Evolutionary conservation across 768 basidiomycete genomes (phyloP).

Genomic region (Boletus sensibilis): DNA sequence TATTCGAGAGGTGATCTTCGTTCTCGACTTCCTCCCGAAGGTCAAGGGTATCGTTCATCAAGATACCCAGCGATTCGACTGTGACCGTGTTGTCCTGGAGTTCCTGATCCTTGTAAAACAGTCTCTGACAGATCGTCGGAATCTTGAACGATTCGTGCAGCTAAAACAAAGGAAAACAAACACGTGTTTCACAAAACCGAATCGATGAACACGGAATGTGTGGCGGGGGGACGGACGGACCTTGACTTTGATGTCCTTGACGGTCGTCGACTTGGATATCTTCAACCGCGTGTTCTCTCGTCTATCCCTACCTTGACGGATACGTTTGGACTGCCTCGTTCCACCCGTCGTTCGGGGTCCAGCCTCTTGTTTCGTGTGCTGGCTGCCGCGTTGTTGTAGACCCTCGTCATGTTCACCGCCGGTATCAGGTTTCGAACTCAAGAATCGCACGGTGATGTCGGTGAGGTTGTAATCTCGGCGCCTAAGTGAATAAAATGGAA

Average conservation of each 20-base stretch:
- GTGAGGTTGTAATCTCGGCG: conserved; percentile 53
- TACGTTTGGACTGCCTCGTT: conserved; percentile 66
- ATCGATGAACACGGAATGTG: neutral
- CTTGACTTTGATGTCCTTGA: conserved; percentile 78
- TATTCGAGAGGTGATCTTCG: conserved; percentile 51
- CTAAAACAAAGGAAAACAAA: conserved; percentile 38
- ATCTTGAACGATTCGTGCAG: conserved; percentile 61
- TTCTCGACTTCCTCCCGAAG: conserved; percentile 63
- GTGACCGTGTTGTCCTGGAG: conserved; percentile 57
- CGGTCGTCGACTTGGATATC: conserved; percentile 62
- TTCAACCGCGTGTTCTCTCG: conserved; percentile 51
- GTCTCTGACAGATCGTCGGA: conserved; percentile 73
- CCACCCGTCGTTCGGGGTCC: conserved; percentile 42
- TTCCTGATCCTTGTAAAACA: conserved; percentile 62
- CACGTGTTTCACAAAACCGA: no score
- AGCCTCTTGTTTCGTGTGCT: conserved; percentile 30
- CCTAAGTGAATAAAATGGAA: conserved; percentile 25
- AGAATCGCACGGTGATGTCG: conserved; percentile 58
- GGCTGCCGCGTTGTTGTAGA: conserved; percentile 22
- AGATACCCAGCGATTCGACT: conserved; percentile 52
- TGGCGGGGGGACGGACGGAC: conserved; percentile 39
- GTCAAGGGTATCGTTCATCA: conserved; percentile 65
- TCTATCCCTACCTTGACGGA: conserved; percentile 55
- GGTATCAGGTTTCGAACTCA: conserved; percentile 34
- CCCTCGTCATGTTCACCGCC: conserved; percentile 29